phyloP scores from a whole-genome alignment of 371 early-diverging fungal species.

The Syncephalastrum racemosum region DNA sequence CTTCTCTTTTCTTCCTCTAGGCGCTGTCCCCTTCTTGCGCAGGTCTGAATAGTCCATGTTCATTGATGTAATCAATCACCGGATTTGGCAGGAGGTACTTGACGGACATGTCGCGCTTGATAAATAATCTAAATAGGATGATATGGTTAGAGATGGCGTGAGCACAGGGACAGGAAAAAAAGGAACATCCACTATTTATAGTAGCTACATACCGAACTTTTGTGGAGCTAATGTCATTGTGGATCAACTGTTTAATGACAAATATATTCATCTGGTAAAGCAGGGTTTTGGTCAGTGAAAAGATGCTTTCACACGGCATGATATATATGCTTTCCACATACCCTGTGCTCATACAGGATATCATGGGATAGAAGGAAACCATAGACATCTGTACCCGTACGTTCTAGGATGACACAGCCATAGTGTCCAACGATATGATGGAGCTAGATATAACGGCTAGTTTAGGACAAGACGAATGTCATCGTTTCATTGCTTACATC shows the following conservation, averaged over 20 bases:
- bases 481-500: conserved; percentile 68
- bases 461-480: not conserved
- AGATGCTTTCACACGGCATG: not conserved
- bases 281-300: not conserved
- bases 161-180: not conserved
- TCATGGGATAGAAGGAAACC: conserved; percentile 90
- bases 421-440: conserved; percentile 90
- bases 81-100: conserved; percentile 92
- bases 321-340: conserved; percentile 26
- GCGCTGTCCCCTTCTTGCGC: no score
- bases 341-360: conserved; percentile 82
- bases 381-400: conserved; percentile 93
- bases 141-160: conserved; percentile 1
- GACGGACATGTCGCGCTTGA: conserved; percentile 92
- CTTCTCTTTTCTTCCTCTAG: no score
- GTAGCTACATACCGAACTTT: conserved; percentile 71
- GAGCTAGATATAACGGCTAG: conserved; percentile 56
- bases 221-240: conserved; percentile 95
- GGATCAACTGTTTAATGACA: conserved; percentile 93
- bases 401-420: conserved; percentile 94
- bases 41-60: conserved; percentile 64
- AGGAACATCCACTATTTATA: not conserved
- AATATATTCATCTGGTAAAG: conserved; percentile 76
- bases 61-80: conserved; percentile 91
- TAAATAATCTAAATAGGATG: conserved; percentile 68